Evolutionary conservation across 805 yeast species (phyloP), one percentile per base, ranked within the genome.

Genomic region (Wickerhamomyces subpelliculosus): DNA sequence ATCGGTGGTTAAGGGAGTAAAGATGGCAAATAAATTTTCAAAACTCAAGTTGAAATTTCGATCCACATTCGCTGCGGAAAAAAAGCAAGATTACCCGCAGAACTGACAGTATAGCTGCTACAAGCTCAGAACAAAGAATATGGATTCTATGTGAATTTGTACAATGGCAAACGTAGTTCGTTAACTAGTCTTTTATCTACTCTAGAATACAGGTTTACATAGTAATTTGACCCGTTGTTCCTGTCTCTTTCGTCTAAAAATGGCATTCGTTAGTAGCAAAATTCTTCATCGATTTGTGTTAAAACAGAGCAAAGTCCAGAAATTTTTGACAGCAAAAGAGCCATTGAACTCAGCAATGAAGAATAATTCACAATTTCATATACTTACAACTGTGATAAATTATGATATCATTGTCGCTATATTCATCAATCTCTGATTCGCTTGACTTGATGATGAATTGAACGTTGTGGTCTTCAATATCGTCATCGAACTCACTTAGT

Each of bases 21-120:
- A 22, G 29, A 27, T 29, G 22, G 22, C 32, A 29, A 29, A 29
- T n/a, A 22, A 29, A 18, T 29, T 29, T 29, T 29, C 32, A 29
- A 4, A 9, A 8, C 19, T n/a, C n/a, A n/a, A n/a, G n/a, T n/a
- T n/a, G n/a, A n/a, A 25, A 25, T 11, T 25, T 9, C 13, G 32
- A 29, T 29, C 32, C 22, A 19, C 32, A 29, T 22, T 22, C 24
- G 24, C 24, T 8, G 11, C 29, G 19, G 13, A 14, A 27, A 27
- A 8, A 27, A 5, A 6, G 29, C 29, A 17, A 29, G 19, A 18
- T 29, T 29, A 29, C 32, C 32, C 32, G 32, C 22, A 17, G 4
- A 8, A 4, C n/a, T n/a, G n/a, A n/a, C n/a, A n/a, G n/a, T n/a
- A n/a, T n/a, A 13, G 13, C 4, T 11, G 11, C 19, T 3, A 14